These are phyloP conservation scores for Amauroascus niger DNA, from an alignment of 2,329 filamentous ascomycete genomes.

Conservation along the genomic window DNA sequence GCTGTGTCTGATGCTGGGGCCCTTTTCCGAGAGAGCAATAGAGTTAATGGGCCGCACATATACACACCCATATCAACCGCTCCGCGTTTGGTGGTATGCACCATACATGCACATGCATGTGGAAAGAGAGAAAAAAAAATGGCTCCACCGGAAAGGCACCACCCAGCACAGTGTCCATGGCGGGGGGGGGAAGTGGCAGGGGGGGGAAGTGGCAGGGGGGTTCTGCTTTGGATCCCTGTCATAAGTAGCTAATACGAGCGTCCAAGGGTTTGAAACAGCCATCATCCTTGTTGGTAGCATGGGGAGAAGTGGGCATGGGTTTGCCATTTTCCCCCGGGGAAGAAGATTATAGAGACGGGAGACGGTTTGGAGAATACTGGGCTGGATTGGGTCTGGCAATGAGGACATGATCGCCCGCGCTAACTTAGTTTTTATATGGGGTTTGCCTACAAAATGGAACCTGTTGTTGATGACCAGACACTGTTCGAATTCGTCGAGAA, in stretches of 20 bases:
- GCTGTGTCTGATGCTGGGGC: background rate
- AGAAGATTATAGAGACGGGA: background rate
- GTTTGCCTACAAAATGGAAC: background rate
- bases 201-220: background rate
- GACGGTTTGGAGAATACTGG: background rate
- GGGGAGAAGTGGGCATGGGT: too few species aligned
- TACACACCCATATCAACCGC: background rate
- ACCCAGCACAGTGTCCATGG: too few species aligned
- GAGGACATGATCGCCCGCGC: too few species aligned
- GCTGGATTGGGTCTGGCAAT: too few species aligned
- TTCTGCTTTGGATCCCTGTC: background rate
- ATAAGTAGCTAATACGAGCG: slow-evolving; percentile 1
- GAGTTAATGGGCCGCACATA: background rate
- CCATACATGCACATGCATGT: background rate
- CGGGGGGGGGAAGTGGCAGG: too few species aligned
- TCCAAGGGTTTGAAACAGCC: slow-evolving; percentile 6
- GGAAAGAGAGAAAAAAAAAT: background rate
- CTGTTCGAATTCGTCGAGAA: background rate
- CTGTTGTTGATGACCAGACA: background rate
- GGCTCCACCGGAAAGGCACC: background rate
- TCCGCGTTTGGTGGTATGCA: background rate
- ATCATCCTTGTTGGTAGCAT: slow-evolving; percentile 2
- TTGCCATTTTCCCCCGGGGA: background rate
- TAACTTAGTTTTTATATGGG: too few species aligned
- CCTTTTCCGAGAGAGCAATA: background rate